Base-by-base conservation (phyloP, 2,329 filamentous ascomycete genomes). In the Cryphonectria japonica region DNA sequence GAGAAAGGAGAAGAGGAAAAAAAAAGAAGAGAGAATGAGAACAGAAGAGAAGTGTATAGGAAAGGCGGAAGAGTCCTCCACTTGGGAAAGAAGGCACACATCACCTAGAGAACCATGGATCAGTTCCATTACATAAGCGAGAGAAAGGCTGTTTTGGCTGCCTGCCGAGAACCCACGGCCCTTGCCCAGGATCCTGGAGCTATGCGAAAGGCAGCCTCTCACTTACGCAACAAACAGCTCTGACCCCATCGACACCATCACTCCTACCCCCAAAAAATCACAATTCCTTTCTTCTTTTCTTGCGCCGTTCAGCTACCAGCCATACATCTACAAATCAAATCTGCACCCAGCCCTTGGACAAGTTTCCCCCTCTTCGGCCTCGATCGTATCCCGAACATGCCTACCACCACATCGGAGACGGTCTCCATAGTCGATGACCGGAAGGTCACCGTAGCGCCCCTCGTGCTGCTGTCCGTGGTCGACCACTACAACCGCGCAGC, bases 401-500 rank as follows among this genome's bases (percentile, higher is more conserved):
- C 95, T 84, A 91, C 95, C 82, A 98, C 95, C 76, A 98, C 95
- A 81, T 94, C 95, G 83, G 95, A 98, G 86, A 97, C 95, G 76
- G 91, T 98, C 82, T 97, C 93, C 77, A 92, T 98, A 81, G 94
- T 98, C 82, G 66, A 72, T 39, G 95, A 91, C 78, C 91, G 94
- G 83, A 97, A 92, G 83, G 96, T 99, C 83, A 97, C 95, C 76
- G 95, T 99, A 83, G 96, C 96, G 78, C 96, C 96, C 77, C 91
- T 99, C 81, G 96, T 99, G 78, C 93, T 99, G 77, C 93, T 99
- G 79, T 98, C 95, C 75, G 95, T 92, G 77, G 96, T 97, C 88
- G 96, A 99, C 86, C 96, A 99, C 85, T 99, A 97, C 85, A 97
- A 97, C 81, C 93, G 96, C 75, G 93, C 93, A 74, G 92, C 91